These are phyloP conservation scores for Monilinia laxa DNA, from an alignment of 2,329 filamentous ascomycete genomes.

Conservation along the genomic window DNA sequence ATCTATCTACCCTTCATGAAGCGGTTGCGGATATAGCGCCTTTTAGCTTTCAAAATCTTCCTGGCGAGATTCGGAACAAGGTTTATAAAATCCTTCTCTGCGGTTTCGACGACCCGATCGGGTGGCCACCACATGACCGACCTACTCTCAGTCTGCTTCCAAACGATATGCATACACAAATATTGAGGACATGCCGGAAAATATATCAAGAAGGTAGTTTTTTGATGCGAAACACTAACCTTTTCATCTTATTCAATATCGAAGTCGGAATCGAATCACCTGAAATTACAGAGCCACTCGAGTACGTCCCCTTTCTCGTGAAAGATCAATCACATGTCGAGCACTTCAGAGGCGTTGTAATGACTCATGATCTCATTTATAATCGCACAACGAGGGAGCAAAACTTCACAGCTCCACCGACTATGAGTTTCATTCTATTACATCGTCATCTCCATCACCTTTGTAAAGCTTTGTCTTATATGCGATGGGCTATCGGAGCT, in stretches of 20 bases:
- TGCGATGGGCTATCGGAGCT: not conserved
- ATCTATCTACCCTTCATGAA: not conserved
- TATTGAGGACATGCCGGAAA: slow-evolving; percentile 9
- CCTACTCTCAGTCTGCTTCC: not conserved
- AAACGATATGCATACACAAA: not conserved
- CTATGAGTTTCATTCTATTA: not conserved
- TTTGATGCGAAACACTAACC: not conserved
- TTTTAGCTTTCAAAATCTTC: not conserved
- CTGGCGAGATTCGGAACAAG: not conserved
- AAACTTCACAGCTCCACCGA: not conserved
- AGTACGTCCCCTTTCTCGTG: not conserved
- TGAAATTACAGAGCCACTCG: not conserved
- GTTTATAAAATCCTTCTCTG: not conserved
- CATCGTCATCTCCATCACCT: not conserved
- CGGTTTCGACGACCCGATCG: not conserved
- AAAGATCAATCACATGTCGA: not conserved
- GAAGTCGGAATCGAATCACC: not conserved
- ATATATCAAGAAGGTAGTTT: not conserved
- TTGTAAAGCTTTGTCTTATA: not conserved
- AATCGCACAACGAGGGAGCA: too few species aligned
- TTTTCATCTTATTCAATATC: not conserved
- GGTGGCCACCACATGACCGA: not conserved
- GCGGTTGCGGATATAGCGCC: too few species aligned
- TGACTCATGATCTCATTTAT: not conserved
- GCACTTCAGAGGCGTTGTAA: not conserved